phyloP scores from a whole-genome alignment of 148 eudicot genomes.

The Salicornia ramosissima region DNA sequence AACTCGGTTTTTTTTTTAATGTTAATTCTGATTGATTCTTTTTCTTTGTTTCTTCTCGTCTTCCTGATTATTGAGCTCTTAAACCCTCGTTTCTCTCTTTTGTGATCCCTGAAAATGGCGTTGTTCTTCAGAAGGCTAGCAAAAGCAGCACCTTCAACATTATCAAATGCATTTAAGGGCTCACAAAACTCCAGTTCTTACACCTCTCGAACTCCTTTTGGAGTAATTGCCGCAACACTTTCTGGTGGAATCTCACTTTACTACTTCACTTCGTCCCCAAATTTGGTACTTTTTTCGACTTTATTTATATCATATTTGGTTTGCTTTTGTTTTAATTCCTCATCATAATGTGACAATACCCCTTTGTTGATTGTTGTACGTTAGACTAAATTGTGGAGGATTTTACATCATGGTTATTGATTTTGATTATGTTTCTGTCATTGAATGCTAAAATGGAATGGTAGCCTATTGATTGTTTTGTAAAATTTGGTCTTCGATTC shows the following conservation, averaged over 20 bases:
- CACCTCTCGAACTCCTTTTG: constrained; percentile 39
- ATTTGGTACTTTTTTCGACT: constrained; percentile 46
- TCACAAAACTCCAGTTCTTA: constrained; percentile 32
- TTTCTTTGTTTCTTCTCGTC: background rate
- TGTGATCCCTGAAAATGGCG: constrained; percentile 41
- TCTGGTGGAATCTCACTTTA: constrained; percentile 68
- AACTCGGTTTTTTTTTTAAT: too few species aligned
- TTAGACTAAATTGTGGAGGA: background rate
- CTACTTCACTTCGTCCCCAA: constrained; percentile 49
- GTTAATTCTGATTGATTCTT: background rate
- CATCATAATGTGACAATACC: background rate
- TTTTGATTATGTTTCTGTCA: background rate
- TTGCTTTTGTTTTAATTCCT: constrained; percentile 13
- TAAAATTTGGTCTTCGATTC: background rate
- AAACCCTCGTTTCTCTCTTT: constrained; percentile 23
- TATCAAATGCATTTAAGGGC: constrained; percentile 31
- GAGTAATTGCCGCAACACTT: constrained; percentile 62
- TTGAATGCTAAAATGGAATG: background rate
- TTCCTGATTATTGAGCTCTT: background rate
- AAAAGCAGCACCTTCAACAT: constrained; percentile 52
- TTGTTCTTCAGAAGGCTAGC: constrained; percentile 56
- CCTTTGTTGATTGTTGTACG: constrained; percentile 6
- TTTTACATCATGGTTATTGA: background rate
- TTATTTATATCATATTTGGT: constrained; percentile 23
- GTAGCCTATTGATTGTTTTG: background rate